These are phyloP conservation scores for Didymella segeticola DNA, from an alignment of 2,329 filamentous ascomycete genomes.

Conservation along the genomic window DNA sequence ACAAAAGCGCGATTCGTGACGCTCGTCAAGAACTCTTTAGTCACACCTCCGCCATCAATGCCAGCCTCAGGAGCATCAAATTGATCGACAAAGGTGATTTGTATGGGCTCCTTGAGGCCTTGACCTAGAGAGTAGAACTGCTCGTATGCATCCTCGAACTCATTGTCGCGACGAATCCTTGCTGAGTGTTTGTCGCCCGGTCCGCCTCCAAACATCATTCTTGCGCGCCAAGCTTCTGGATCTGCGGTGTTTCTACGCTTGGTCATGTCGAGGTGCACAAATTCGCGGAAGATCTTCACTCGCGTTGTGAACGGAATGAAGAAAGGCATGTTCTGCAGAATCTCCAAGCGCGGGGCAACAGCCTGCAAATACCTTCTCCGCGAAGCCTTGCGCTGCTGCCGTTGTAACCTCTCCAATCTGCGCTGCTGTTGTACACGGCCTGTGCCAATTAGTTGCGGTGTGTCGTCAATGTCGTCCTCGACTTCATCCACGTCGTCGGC, in stretches of 20 bases:
- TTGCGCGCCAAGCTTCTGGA: slow-evolving; percentile 76
- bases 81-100: slow-evolving; percentile 94
- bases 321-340: slow-evolving; percentile 95
- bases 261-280: slow-evolving; percentile 82
- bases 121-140: slow-evolving; percentile 84
- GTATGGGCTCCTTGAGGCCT: slow-evolving; percentile 89
- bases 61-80: slow-evolving; percentile 88
- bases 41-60: slow-evolving; percentile 95
- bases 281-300: slow-evolving; percentile 91
- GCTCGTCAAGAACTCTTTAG: slow-evolving; percentile 93
- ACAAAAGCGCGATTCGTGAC: slow-evolving; percentile 85
- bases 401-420: slow-evolving; percentile 66
- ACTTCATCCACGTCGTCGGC: slow-evolving; percentile 61
- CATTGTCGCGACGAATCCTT: slow-evolving; percentile 75
- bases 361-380: slow-evolving; percentile 76
- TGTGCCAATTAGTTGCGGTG: slow-evolving; percentile 58
- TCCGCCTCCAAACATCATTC: slow-evolving; percentile 48
- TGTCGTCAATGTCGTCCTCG: slow-evolving; percentile 49
- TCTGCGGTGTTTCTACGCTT: slow-evolving; percentile 75
- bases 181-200: slow-evolving; percentile 67
- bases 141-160: slow-evolving; percentile 86
- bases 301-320: slow-evolving; percentile 91
- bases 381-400: slow-evolving; percentile 70
- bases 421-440: slow-evolving; percentile 68
- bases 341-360: slow-evolving; percentile 84